Evolutionary conservation across 768 basidiomycete genomes (phyloP).

Genomic region (Amanita subjunquillea): DNA sequence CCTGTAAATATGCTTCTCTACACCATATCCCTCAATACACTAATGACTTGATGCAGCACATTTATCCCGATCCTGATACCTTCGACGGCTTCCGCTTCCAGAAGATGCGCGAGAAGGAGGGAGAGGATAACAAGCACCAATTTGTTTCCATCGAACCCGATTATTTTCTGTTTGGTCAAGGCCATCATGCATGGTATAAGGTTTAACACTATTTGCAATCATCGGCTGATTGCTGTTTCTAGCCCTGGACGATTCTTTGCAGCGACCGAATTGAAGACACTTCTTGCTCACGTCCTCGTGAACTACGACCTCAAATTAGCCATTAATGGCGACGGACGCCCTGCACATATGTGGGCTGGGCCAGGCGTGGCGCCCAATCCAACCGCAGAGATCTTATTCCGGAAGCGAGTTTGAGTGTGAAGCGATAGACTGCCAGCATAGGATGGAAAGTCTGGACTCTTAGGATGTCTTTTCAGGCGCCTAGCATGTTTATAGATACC

Average conservation of each 20-base stretch:
- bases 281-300: slow-evolving; percentile 20
- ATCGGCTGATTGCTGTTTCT: neutral
- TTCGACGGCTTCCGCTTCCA: slow-evolving; percentile 35
- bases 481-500: too few relatives aligned
- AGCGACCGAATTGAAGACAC: slow-evolving; percentile 20
- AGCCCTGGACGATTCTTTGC: slow-evolving; percentile 27
- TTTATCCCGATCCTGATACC: slow-evolving; percentile 21
- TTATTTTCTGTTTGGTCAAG: slow-evolving; percentile 24
- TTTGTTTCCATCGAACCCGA: slow-evolving; percentile 16
- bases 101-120: slow-evolving; percentile 18
- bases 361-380: slow-evolving; percentile 16
- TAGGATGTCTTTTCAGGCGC: too few relatives aligned
- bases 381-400: slow-evolving; percentile 23
- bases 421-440: too few relatives aligned
- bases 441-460: too few relatives aligned
- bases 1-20: neutral
- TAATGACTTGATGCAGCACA: slow-evolving; percentile 5
- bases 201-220: neutral
- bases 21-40: neutral
- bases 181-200: slow-evolving; percentile 11
- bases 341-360: slow-evolving; percentile 8
- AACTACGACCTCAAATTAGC: slow-evolving; percentile 25
- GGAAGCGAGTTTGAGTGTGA: slow-evolving; percentile 10
- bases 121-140: slow-evolving; percentile 19
- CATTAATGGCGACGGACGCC: slow-evolving; percentile 3